Conservation (phyloP, 192 early-diverging fungal genomes). For the Coemansia sp. region DNA sequence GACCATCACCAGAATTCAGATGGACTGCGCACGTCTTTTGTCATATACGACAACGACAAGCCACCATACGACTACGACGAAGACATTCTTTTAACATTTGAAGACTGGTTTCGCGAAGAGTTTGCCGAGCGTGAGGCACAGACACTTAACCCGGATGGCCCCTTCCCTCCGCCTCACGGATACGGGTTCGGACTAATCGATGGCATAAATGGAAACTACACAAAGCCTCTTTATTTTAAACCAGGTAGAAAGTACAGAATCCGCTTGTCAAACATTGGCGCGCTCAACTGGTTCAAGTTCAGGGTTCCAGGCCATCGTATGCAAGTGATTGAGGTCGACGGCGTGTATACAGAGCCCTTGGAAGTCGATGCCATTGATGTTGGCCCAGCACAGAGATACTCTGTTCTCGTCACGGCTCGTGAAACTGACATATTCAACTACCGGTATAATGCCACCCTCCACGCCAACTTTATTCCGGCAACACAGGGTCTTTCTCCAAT, state of each 20-base stretch:
- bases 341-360: slow-evolving; percentile 59
- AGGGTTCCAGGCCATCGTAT: slow-evolving; percentile 73
- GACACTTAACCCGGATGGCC: slow-evolving; percentile 53
- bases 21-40: slow-evolving; percentile 69
- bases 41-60: slow-evolving; percentile 58
- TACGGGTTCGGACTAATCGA: slow-evolving; percentile 51
- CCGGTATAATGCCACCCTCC: slow-evolving; percentile 59
- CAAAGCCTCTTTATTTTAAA: slow-evolving; percentile 59
- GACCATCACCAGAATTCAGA: slow-evolving; percentile 72
- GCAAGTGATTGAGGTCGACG: slow-evolving; percentile 78
- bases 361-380: slow-evolving; percentile 59
- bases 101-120: slow-evolving; percentile 72
- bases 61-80: slow-evolving; percentile 62
- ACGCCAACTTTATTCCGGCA: slow-evolving; percentile 53
- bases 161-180: slow-evolving; percentile 62
- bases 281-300: slow-evolving; percentile 67
- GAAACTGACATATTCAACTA: slow-evolving; percentile 64
- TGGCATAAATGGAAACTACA: slow-evolving; percentile 48
- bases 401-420: slow-evolving; percentile 71
- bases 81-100: slow-evolving; percentile 60
- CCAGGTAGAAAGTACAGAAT: slow-evolving; percentile 78
- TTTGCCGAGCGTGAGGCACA: slow-evolving; percentile 50
- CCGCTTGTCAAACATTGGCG: slow-evolving; percentile 75
- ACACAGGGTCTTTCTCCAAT: slow-evolving; percentile 50
- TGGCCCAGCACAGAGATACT: slow-evolving; percentile 73